Percentiles rank a stretch among this genome's conserved stretches.
These are phyloP conservation scores for Cucurbita argyrosperma DNA, from an alignment of 306 rosid genomes.

Conservation along the genomic window DNA sequence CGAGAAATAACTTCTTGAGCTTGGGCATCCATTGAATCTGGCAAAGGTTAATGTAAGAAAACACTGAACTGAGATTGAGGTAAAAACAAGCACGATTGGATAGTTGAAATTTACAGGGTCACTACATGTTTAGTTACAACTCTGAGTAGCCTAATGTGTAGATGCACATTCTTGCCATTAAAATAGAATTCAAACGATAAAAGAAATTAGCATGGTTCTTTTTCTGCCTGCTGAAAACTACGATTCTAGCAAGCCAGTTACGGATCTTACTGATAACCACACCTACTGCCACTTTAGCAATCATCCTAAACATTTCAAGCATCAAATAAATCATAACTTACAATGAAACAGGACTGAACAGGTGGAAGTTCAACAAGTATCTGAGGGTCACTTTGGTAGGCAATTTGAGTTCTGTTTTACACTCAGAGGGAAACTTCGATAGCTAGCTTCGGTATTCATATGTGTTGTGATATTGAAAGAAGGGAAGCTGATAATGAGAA, in stretches of 20 bases:
- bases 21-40: conserved; percentile 33
- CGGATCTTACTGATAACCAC: background rate
- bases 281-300: background rate
- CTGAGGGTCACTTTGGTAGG: background rate
- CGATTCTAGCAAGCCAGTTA: background rate
- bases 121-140: background rate
- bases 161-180: background rate
- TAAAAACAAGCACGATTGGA: background rate
- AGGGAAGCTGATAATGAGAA: background rate
- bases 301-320: background rate
- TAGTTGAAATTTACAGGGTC: background rate
- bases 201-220: background rate
- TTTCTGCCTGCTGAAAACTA: background rate
- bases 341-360: background rate
- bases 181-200: background rate
- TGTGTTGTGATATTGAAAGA: background rate
- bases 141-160: background rate
- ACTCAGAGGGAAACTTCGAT: background rate
- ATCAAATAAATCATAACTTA: background rate
- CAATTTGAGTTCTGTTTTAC: too few relatives aligned
- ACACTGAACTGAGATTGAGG: background rate
- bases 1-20: conserved; percentile 15
- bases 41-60: background rate
- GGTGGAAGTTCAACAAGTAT: background rate
- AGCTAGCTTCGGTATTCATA: background rate